Evolutionary conservation across 495 filamentous ascomycete species (phyloP).

Genomic region (Platismatia glauca): DNA sequence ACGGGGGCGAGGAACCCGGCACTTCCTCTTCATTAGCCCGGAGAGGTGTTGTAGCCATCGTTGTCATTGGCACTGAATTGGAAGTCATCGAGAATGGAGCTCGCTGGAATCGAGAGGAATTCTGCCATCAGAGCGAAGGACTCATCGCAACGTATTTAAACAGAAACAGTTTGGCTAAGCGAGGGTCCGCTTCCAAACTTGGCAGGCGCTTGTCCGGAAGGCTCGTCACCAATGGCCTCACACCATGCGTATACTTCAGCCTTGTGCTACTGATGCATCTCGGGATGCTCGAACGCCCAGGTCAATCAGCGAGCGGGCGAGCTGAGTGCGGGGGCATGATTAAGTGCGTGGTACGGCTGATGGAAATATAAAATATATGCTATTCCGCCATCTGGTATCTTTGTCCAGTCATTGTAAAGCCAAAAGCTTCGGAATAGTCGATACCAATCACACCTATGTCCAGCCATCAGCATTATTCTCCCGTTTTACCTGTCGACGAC

Average conservation of each 20-base stretch:
- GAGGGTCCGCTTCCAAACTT: background rate
- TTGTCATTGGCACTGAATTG: background rate
- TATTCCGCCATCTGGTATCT: no score
- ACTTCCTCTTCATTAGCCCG: background rate
- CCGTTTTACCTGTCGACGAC: no score
- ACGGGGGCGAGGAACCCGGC: background rate
- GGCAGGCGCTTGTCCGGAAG: background rate
- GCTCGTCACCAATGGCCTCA: background rate
- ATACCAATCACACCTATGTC: no score
- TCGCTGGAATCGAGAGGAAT: background rate
- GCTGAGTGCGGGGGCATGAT: no score
- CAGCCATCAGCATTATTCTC: no score
- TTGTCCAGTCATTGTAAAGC: no score
- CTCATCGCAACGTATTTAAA: background rate
- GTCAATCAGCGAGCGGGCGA: accelerated
- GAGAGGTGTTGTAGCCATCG: background rate
- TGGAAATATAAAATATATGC: no score
- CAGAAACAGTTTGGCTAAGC: conserved; percentile 1
- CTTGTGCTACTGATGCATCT: background rate
- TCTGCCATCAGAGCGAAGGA: background rate
- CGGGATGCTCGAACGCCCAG: background rate
- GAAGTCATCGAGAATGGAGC: background rate
- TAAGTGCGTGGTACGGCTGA: no score
- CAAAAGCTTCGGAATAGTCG: no score
- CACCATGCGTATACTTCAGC: background rate